Percentiles rank a stretch among this genome's conserved stretches.
phyloP scores from a whole-genome alignment of 2,329 filamentous ascomycete species.

The Aspergillus bombycis region DNA sequence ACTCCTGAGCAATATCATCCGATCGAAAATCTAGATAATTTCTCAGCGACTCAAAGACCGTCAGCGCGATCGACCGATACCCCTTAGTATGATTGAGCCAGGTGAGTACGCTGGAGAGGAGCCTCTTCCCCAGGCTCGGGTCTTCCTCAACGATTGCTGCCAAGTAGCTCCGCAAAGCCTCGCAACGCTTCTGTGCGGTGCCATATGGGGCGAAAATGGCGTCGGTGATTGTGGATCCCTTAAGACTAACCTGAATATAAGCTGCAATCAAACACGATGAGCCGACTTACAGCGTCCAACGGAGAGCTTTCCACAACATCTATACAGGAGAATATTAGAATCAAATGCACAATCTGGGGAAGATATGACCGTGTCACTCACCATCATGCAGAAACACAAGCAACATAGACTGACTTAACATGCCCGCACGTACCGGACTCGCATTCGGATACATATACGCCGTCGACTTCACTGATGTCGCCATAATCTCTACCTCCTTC shows the following conservation, averaged over 20 bases:
- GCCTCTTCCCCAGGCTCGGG: not conserved
- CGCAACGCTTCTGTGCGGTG: not conserved
- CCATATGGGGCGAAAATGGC: not conserved
- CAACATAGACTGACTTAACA: not conserved
- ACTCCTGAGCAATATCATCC: not conserved
- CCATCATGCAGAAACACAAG: not conserved
- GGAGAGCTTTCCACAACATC: not conserved
- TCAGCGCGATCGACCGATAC: accelerated
- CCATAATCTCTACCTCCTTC: not conserved
- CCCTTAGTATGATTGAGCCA: not conserved
- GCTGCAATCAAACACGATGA: accelerated
- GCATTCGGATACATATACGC: not conserved
- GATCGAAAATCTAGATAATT: not conserved
- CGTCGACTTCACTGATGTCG: not conserved
- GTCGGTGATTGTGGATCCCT: not conserved
- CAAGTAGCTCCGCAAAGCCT: not conserved
- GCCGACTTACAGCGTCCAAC: not conserved
- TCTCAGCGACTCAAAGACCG: not conserved
- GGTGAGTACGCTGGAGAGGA: not conserved
- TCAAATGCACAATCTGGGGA: not conserved
- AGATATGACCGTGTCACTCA: not conserved
- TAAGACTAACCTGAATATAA: not conserved
- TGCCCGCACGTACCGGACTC: not conserved
- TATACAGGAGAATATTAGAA: not conserved
- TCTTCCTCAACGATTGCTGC: not conserved